Base-by-base conservation (phyloP, 2,329 filamentous ascomycete genomes). In the Sporothrix pallida region DNA sequence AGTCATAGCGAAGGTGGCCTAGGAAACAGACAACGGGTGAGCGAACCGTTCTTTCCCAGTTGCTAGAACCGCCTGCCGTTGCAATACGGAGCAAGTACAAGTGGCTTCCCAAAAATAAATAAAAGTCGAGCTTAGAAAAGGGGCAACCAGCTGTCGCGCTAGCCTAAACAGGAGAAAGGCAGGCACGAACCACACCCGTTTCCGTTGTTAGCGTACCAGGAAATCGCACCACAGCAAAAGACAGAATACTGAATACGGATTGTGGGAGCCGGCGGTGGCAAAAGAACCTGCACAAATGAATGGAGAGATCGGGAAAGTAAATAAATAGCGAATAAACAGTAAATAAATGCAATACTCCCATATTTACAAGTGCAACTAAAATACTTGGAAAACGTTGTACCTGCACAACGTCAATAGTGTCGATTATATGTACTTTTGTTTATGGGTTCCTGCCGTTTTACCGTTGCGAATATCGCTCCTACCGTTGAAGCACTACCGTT, bases 141-240 rank as follows among this genome's bases (percentile, higher is more conserved):
- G 67, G 67, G 67, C n/a, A 44, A 1, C 9, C 7, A 58, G 50
- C 37, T 46, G 4, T 31, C 31, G 52, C 37, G 52, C 68, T 70
- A 70, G 68, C 68, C 50, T 15, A 42, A 48, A 70, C 12, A 7
- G 20, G 68, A 58, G 8, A 23, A 42, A 70, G 52, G 50, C 50
- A 70, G 52, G 68, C 50, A 70, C 52, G 68, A 70, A 70, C 68
- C 68, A 70, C 67, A 13, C 65, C 67, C 68, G 68, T 60, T 60
- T 26, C 52, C 52, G 52, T 52, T 20, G 68, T 37, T 70, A 70
- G 52, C 37, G 68, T 58, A 58, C 67, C 50, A 58, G 31, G 50
- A 60, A 60, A 60, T 26, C 50, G 37, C 68, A 60, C 37, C 37
- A 44, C 44, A 37, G 46, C 63, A 58, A 46, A 70, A 70, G n/a